Conservation (phyloP, 768 basidiomycete genomes). For the Russula vinacea region DNA sequence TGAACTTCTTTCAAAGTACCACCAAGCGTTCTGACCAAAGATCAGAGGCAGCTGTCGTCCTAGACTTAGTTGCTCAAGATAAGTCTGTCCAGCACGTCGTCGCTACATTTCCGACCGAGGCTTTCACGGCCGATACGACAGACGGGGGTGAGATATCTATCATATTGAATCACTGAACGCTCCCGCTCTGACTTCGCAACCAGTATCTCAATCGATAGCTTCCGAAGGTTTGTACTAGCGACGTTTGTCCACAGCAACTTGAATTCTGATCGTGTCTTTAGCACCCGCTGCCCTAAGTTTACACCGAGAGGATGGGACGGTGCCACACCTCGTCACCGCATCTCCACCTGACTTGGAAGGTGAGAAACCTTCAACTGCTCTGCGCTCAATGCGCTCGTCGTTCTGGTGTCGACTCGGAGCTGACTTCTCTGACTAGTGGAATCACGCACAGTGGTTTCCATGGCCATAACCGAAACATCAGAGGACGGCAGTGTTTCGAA, state of each 20-base stretch:
- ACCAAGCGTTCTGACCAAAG: not conserved
- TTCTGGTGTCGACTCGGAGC: not conserved
- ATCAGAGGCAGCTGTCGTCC: not conserved
- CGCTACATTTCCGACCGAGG: not conserved
- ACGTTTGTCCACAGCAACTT: not conserved
- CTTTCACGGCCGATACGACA: not conserved
- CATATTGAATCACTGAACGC: not conserved
- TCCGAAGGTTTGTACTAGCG: not conserved
- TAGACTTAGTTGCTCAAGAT: not conserved
- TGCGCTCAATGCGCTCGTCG: not conserved
- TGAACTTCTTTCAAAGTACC: no score
- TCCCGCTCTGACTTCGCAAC: not conserved
- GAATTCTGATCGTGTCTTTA: not conserved
- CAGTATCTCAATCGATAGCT: no score
- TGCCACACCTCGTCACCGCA: not conserved
- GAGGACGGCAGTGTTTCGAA: no score
- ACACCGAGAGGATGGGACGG: not conserved
- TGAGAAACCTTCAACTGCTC: not conserved
- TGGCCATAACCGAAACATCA: not conserved
- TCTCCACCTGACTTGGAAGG: not conserved
- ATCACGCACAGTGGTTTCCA: not conserved
- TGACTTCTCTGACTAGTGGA: constrained; percentile 3
- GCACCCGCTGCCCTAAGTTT: not conserved
- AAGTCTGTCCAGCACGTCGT: not conserved
- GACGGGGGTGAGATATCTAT: not conserved